phyloP scores from a whole-genome alignment of 2,329 filamentous ascomycete genomes.

The Eutypella sp. region DNA sequence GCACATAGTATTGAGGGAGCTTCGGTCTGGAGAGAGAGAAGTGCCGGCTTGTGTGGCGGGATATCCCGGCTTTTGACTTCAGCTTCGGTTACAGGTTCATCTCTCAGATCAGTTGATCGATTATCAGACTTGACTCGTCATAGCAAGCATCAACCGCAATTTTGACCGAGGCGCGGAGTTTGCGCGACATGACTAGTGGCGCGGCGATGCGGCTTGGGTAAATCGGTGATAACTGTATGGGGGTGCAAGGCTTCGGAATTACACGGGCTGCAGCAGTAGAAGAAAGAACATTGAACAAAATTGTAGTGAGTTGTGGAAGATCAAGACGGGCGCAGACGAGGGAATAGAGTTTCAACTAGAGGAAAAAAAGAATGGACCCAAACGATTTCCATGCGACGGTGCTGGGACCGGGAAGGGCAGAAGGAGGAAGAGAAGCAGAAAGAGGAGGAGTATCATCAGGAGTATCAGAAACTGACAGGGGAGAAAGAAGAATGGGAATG shows the following conservation, averaged over 20 bases:
- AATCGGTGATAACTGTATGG: not conserved
- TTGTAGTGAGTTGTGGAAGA: conserved; percentile 5
- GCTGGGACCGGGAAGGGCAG: conserved; percentile 15
- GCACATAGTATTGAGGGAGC: no score
- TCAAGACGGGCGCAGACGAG: no score
- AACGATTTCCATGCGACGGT: conserved; percentile 24
- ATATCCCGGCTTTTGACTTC: no score
- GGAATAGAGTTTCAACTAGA: conserved; percentile 4
- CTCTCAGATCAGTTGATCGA: not conserved
- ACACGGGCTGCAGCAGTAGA: conserved; percentile 1
- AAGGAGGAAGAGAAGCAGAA: conserved; percentile 7
- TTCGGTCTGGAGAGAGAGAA: no score
- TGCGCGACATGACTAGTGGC: not conserved
- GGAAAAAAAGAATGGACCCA: conserved; percentile 4
- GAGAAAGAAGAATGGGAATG: conserved; percentile 3
- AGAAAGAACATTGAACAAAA: not conserved
- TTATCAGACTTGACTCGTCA: not conserved
- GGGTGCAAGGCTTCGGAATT: not conserved
- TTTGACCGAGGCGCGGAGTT: not conserved
- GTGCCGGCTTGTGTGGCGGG: no score
- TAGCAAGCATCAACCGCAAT: not conserved
- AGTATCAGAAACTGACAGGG: conserved; percentile 9
- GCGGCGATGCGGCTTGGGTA: not conserved
- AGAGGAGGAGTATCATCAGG: conserved; percentile 6
- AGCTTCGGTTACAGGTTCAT: not conserved